phyloP scores from a whole-genome alignment of 345 rosid genomes.

The Mangifera indica region DNA sequence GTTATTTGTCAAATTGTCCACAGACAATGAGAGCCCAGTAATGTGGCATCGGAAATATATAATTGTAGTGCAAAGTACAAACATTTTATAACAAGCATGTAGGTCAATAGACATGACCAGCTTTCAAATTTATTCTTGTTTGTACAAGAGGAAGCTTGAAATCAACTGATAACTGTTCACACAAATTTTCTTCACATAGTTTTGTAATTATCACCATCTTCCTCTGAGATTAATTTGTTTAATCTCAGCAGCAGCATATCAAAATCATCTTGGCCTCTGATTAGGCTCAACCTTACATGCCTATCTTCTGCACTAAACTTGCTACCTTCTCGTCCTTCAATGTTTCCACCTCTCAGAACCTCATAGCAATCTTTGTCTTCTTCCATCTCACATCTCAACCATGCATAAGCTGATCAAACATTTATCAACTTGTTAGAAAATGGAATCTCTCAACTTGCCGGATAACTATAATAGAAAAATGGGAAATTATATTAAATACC shows the following conservation, averaged over 20 bases:
- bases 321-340: conserved; percentile 46
- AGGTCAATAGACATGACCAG: conserved; percentile 18
- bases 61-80: too few relatives aligned
- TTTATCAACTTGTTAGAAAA: neutral
- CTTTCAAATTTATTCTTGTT: neutral
- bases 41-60: too few relatives aligned
- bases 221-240: conserved; percentile 23
- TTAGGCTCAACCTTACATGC: conserved; percentile 54
- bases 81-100: too few relatives aligned
- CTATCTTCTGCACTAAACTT: conserved; percentile 32
- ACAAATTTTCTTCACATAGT: conserved; percentile 10
- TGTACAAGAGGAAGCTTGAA: neutral
- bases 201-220: conserved; percentile 23
- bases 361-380: conserved; percentile 47
- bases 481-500: too few relatives aligned
- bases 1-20: too few relatives aligned
- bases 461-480: too few relatives aligned
- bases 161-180: conserved; percentile 2
- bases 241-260: conserved; percentile 39
- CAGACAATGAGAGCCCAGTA: too few relatives aligned
- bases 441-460: neutral
- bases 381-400: conserved; percentile 62
- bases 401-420: conserved; percentile 54
- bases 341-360: conserved; percentile 45
- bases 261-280: conserved; percentile 59